Base-by-base conservation (phyloP, 1,284 basidiomycete genomes). In the Boletus sp. region DNA sequence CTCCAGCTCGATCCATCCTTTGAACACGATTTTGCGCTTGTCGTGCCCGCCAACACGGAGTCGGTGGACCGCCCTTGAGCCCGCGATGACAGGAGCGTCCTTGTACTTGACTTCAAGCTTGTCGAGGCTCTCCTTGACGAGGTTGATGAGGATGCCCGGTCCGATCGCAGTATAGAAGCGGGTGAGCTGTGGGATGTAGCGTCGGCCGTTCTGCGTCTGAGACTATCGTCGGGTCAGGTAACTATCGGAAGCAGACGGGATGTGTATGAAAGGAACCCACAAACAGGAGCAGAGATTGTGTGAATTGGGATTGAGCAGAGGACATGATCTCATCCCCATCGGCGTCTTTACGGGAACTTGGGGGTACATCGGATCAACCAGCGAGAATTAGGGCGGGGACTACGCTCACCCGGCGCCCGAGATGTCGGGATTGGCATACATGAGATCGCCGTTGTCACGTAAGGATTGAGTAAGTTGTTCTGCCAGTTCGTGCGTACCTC, bases 111-210 rank as follows among this genome's bases (percentile, higher is more conserved):
- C 83, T 11, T 76, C 78, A 2, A 85, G 67, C 0, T 56, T 65
- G 33, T 78, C 73, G 11, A 92, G 76, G 31, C 79, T 79, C 49
- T 83, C 80, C 48, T 82, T 78, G 57, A 91, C 74, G 58, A 86
- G 77, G 3, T 75, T 67, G 44, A 86, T 71, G 38, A 91, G 75
- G 6, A 81, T 74, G 0, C 75, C 72, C 0, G 89, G 88, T 2
- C 78, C 77, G 6, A 88, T 70, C 4, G 80, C 73, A 0, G 87
- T 82, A 70, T 91, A 92, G 77, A 93, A 93, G 0, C 90, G 85
- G 3, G 91, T 92, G n/a, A 92, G 80, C 58, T 86, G 81, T 0
- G 88, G 88, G 0, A 80, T 86, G 68, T 91, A 91, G 11, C 86
- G 81, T 27, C 74, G 77, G 6, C 90, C 90, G 3, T 76, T 76